Conservation (phyloP, 2,329 filamentous ascomycete species). For the Penicillium freii region DNA sequence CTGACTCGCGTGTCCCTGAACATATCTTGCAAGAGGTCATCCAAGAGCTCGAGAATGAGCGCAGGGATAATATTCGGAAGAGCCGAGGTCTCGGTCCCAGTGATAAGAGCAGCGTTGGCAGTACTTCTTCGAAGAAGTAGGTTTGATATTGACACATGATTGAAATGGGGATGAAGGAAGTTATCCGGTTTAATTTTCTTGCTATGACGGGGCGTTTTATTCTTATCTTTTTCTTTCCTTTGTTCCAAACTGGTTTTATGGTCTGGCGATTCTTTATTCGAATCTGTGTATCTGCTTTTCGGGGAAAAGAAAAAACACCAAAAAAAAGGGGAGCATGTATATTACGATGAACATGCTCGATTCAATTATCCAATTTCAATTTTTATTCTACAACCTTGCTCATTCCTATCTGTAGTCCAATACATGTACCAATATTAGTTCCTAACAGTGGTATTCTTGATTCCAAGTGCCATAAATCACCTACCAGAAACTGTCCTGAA, state of each 20-base stretch:
- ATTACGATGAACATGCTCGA: not conserved
- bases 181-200: not conserved
- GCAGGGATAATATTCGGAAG: not conserved
- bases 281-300: not conserved
- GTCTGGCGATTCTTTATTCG: not conserved
- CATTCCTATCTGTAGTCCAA: not conserved
- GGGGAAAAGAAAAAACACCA: not conserved
- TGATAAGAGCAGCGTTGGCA: not conserved
- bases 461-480: not conserved
- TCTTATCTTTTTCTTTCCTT: not conserved
- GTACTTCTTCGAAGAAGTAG: not conserved
- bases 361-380: not conserved
- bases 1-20: not conserved
- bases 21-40: slow-evolving; percentile 1
- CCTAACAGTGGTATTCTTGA: too few relatives aligned
- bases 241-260: not conserved
- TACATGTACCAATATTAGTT: not conserved
- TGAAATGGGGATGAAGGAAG: not conserved
- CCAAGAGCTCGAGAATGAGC: slow-evolving; percentile 1
- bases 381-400: not conserved
- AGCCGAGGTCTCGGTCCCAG: not conserved
- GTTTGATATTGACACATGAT: not conserved
- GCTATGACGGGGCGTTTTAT: not conserved
- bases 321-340: not conserved
- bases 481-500: not conserved